These are phyloP conservation scores for Huntiella abstrusa DNA, from an alignment of 2,329 filamentous ascomycete genomes.

Conservation along the genomic window DNA sequence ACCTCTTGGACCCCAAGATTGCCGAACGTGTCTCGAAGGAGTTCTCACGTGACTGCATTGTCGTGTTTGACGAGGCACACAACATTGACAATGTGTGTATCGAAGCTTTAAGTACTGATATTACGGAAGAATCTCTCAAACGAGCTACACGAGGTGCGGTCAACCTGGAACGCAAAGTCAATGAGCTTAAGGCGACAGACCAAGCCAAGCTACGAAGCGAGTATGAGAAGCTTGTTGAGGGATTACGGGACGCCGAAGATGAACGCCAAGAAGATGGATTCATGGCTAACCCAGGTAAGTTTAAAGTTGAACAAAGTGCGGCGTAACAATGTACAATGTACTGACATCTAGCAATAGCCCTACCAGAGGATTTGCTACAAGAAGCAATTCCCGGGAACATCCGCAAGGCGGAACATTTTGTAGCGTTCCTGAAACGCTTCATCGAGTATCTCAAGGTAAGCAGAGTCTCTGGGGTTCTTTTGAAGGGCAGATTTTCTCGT, in stretches of 20 bases:
- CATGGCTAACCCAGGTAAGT: constrained; percentile 67
- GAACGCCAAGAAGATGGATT: constrained; percentile 80
- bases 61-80: constrained; percentile 96
- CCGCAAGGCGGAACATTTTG: constrained; percentile 83
- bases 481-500: too few relatives aligned
- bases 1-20: constrained; percentile 93
- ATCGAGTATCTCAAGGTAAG: constrained; percentile 78
- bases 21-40: constrained; percentile 89
- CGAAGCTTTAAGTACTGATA: constrained; percentile 86
- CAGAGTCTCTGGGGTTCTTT: background rate
- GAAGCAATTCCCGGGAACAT: constrained; percentile 97
- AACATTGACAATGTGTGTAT: constrained; percentile 99
- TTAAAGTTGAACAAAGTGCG: background rate
- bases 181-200: constrained; percentile 89
- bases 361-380: constrained; percentile 84
- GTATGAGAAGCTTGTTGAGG: constrained; percentile 88
- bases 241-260: constrained; percentile 71
- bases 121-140: constrained; percentile 84
- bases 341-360: constrained; percentile 26
- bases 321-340: background rate
- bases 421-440: constrained; percentile 85
- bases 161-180: constrained; percentile 78
- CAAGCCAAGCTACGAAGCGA: constrained; percentile 87
- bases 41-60: constrained; percentile 92
- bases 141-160: constrained; percentile 80